Percentiles rank a stretch among this genome's conserved stretches.
Conservation (phyloP, 2,329 filamentous ascomycete species). For the Neobulgaria alba region DNA sequence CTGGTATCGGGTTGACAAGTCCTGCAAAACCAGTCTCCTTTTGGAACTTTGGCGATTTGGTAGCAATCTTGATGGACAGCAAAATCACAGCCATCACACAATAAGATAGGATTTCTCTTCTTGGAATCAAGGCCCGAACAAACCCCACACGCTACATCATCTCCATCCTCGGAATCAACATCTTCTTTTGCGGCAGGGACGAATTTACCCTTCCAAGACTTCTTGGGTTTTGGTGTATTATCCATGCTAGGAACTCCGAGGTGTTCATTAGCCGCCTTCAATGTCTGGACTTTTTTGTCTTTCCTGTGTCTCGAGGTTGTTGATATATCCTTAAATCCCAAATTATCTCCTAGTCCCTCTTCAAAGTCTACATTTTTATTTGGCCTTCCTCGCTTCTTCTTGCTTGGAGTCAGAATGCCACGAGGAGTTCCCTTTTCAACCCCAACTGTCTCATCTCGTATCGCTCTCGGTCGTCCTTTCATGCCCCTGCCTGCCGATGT, state of each 20-base stretch:
- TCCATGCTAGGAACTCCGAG: too few species aligned
- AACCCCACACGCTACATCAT: conserved; percentile 38
- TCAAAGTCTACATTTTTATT: conserved; percentile 51
- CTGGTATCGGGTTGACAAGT: conserved; percentile 34
- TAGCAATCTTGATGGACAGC: conserved; percentile 56
- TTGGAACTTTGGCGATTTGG: conserved; percentile 45
- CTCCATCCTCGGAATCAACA: conserved; percentile 1
- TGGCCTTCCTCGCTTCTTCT: conserved; percentile 30
- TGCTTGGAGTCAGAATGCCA: conserved; percentile 48
- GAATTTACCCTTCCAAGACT: too few species aligned
- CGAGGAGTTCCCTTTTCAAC: conserved; percentile 30
- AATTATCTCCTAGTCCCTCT: conserved; percentile 7
- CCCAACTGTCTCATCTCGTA: not conserved
- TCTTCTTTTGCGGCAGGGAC: not conserved
- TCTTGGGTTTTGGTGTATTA: not conserved
- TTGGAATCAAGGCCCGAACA: conserved; percentile 50
- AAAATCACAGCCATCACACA: conserved; percentile 56
- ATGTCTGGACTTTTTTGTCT: conserved; percentile 4
- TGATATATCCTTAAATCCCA: conserved; percentile 44
- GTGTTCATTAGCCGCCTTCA: not conserved
- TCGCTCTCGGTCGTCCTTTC: conserved; percentile 13
- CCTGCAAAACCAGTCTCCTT: conserved; percentile 56
- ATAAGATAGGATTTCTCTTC: conserved; percentile 51
- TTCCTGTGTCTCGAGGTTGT: conserved; percentile 7
- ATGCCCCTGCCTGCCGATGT: not conserved